A percentile compares a stretch with the other conserved stretches of the same genome.
Conservation (phyloP, 2,329 filamentous ascomycete species). For the Alternaria sp. region DNA sequence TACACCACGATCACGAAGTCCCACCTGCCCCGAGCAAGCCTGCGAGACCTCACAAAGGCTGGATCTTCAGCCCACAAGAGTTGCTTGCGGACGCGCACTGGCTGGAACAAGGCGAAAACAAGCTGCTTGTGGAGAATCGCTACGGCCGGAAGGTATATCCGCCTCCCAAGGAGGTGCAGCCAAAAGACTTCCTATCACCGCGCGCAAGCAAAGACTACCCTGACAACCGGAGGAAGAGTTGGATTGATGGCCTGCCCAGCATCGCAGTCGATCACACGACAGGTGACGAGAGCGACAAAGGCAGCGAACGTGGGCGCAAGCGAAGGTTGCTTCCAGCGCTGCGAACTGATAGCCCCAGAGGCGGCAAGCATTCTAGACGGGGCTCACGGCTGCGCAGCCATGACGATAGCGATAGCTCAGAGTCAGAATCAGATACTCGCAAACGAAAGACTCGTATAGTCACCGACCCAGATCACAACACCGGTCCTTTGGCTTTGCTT, state of each 20-base stretch:
- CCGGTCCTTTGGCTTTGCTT: constrained; percentile 55
- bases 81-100: constrained; percentile 89
- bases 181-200: constrained; percentile 37
- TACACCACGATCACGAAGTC: constrained; percentile 36
- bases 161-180: constrained; percentile 25
- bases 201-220: constrained; percentile 44
- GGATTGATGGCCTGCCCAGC: constrained; percentile 40
- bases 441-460: constrained; percentile 59
- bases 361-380: constrained; percentile 39
- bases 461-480: constrained; percentile 50
- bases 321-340: constrained; percentile 40
- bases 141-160: constrained; percentile 75
- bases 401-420: constrained; percentile 42
- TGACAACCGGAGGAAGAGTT: constrained; percentile 42
- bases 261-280: constrained; percentile 35
- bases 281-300: constrained; percentile 47
- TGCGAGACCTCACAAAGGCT: constrained; percentile 79
- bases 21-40: constrained; percentile 58
- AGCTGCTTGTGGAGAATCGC: constrained; percentile 79
- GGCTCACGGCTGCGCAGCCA: constrained; percentile 35
- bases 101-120: constrained; percentile 84
- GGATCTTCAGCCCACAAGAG: constrained; percentile 83
- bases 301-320: constrained; percentile 48
- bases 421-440: constrained; percentile 58
- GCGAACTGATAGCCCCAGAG: constrained; percentile 42